Conservation (phyloP, 2,329 filamentous ascomycete genomes). For the Penicillium palitans region DNA sequence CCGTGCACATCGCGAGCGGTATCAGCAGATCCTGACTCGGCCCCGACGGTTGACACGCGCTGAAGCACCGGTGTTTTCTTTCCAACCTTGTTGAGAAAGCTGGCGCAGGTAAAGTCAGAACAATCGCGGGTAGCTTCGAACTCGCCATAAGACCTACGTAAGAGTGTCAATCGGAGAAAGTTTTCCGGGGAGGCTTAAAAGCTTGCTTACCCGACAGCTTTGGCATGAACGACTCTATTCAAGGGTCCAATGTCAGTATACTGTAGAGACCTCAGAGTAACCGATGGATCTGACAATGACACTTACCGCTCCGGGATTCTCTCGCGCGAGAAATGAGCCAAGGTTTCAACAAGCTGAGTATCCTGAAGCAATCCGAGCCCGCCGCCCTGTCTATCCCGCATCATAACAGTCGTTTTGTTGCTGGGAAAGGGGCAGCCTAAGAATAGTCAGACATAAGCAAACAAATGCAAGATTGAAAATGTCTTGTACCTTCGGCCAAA, state of each 20-base stretch:
- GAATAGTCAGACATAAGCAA: background rate
- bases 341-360: conserved; percentile 59
- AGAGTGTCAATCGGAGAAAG: background rate
- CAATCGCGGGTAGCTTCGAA: conserved; percentile 64
- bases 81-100: conserved; percentile 55
- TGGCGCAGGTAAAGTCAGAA: conserved; percentile 56
- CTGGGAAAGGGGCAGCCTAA: conserved; percentile 24
- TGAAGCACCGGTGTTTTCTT: conserved; percentile 55
- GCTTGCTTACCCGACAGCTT: conserved; percentile 41
- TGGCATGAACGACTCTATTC: conserved; percentile 22
- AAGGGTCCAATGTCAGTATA: background rate
- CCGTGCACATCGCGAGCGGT: conserved; percentile 52
- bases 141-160: conserved; percentile 46
- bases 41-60: conserved; percentile 50
- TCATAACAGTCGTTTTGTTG: conserved; percentile 16
- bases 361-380: conserved; percentile 54
- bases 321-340: conserved; percentile 62
- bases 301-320: conserved; percentile 56
- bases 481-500: conserved; percentile 11
- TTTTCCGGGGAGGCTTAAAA: conserved; percentile 47
- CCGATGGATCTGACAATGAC: background rate
- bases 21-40: conserved; percentile 50
- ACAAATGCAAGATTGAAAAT: background rate
- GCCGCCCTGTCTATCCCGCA: conserved; percentile 19
- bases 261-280: background rate